Evolutionary conservation across 805 yeast genomes (phyloP).

Genomic region (Saccharomycopsis olivae): DNA sequence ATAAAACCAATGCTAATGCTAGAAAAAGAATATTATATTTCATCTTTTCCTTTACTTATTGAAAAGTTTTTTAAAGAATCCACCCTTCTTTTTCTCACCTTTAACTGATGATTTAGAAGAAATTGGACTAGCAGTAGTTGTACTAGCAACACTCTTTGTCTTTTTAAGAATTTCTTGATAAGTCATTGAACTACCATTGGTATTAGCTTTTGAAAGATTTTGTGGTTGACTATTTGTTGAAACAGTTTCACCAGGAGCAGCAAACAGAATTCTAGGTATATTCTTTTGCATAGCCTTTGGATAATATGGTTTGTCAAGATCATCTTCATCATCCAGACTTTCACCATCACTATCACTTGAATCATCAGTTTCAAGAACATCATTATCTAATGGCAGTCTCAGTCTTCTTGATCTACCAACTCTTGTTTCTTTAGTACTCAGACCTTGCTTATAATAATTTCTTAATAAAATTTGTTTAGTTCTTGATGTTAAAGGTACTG

Average conservation of each 20-base stretch:
- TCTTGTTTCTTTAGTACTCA: too few relatives aligned
- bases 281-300: constrained; percentile 2
- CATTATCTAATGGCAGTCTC: too few relatives aligned
- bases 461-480: constrained; percentile 5
- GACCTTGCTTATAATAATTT: constrained; percentile 21
- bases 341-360: constrained; percentile 1
- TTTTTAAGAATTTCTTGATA: constrained; percentile 10
- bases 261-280: neutral
- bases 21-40: too few relatives aligned
- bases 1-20: too few relatives aligned
- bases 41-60: neutral
- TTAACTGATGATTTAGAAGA: neutral
- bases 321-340: neutral
- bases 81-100: constrained; percentile 6
- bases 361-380: neutral
- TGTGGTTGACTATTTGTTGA: neutral
- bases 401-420: too few relatives aligned
- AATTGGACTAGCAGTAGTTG: neutral
- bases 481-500: constrained; percentile 11
- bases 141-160: constrained; percentile 3
- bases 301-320: constrained; percentile 11
- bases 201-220: neutral
- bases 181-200: constrained; percentile 3
- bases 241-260: neutral
- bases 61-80: constrained; percentile 8